Percentiles rank a stretch among this genome's conserved stretches.
Evolutionary conservation across 306 rosid genomes (phyloP).

Genomic region (Mimosa bimucronata): DNA sequence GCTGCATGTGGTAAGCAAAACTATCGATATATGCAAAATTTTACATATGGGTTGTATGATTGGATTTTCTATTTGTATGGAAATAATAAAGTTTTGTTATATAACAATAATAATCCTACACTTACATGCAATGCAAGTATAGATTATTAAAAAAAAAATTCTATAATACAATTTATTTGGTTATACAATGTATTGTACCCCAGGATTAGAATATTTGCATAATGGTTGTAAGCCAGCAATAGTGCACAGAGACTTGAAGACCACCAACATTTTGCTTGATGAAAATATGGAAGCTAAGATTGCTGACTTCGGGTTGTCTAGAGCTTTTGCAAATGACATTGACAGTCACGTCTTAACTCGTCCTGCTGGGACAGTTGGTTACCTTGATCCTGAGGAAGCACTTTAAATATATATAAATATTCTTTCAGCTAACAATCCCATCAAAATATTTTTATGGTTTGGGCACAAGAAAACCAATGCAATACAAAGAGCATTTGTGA

Average conservation of each 20-base stretch:
- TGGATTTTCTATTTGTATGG: no score
- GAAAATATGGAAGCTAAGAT: not conserved
- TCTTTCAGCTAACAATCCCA: not conserved
- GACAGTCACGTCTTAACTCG: not conserved
- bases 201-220: not conserved
- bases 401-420: not conserved
- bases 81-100: no score
- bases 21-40: no score
- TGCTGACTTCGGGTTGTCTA: not conserved
- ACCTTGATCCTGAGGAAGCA: not conserved
- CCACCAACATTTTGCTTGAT: not conserved
- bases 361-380: not conserved
- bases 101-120: no score
- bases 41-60: no score
- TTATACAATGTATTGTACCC: not conserved
- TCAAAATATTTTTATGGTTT: no score
- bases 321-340: slow-evolving; percentile 1
- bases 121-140: no score
- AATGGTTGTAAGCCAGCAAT: not conserved
- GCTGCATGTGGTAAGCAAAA: no score
- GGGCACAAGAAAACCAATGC: no score
- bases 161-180: not conserved
- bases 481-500: no score
- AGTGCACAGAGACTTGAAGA: not conserved
- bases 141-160: no score